Conservation (phyloP, 1,284 basidiomycete genomes). For the Ustilago crameri region DNA sequence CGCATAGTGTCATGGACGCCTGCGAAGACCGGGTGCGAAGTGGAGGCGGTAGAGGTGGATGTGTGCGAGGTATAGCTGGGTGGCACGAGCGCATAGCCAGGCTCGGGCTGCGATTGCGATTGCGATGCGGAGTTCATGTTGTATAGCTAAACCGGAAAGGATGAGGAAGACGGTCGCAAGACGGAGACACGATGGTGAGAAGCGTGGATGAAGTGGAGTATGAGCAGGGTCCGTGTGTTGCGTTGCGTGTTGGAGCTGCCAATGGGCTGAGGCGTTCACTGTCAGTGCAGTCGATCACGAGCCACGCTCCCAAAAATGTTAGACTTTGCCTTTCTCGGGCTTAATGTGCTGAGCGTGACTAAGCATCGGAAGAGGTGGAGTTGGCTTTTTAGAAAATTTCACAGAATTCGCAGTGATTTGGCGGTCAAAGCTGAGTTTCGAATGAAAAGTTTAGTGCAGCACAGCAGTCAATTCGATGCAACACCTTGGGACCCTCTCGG, state of each 20-base stretch:
- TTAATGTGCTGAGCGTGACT: constrained; percentile 8
- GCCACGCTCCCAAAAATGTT: constrained; percentile 1
- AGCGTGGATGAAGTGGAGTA: constrained; percentile 5
- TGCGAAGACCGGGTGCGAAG: constrained; percentile 58
- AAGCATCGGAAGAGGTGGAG: constrained; percentile 13
- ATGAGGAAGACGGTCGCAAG: constrained; percentile 1
- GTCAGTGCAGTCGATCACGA: constrained; percentile 22
- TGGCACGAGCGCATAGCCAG: constrained; percentile 54
- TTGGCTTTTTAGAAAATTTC: constrained; percentile 5
- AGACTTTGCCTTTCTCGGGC: background rate
- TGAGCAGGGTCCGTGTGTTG: constrained; percentile 26
- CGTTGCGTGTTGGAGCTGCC: constrained; percentile 11
- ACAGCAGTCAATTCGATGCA: constrained; percentile 10
- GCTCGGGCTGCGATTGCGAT: constrained; percentile 19
- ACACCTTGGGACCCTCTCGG: constrained; percentile 4
- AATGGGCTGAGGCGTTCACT: constrained; percentile 1
- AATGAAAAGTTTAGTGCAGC: constrained; percentile 2
- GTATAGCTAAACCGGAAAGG: background rate
- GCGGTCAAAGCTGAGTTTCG: constrained; percentile 12
- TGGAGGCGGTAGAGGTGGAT: constrained; percentile 35
- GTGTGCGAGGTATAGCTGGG: constrained; percentile 31
- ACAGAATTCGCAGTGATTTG: background rate
- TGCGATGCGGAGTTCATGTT: constrained; percentile 29
- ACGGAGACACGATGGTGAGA: background rate
- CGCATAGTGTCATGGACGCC: constrained; percentile 66